These are phyloP conservation scores for Kondoa malvinella DNA, from an alignment of 768 basidiomycete species.

Conservation along the genomic window DNA sequence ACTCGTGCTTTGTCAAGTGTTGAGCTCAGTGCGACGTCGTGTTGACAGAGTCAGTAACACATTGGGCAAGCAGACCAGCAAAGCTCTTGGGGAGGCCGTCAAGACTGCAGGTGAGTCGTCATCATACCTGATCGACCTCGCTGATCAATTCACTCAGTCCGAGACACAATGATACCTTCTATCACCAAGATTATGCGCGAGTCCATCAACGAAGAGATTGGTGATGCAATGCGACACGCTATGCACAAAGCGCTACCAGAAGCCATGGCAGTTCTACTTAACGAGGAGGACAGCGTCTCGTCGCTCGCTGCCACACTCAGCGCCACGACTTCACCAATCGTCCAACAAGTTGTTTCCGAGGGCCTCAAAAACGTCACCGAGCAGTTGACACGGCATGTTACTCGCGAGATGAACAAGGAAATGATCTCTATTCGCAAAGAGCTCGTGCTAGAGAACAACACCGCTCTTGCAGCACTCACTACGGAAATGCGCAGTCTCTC, in stretches of 20 bases:
- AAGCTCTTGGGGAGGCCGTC: neutral
- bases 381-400: neutral
- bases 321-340: neutral
- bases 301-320: neutral
- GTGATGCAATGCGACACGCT: neutral
- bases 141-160: neutral
- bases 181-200: neutral
- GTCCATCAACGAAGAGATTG: slow-evolving; percentile 1
- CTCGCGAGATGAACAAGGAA: slow-evolving; percentile 4
- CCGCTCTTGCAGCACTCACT: neutral
- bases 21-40: neutral
- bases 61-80: neutral
- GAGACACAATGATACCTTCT: neutral
- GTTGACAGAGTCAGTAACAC: neutral
- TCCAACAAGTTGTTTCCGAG: neutral
- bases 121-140: neutral
- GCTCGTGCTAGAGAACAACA: neutral
- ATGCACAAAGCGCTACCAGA: neutral
- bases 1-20: neutral
- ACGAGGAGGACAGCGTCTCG: neutral
- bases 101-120: neutral
- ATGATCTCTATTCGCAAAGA: slow-evolving; percentile 3
- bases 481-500: neutral
- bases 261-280: neutral
- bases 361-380: neutral